phyloP scores from a whole-genome alignment of 2,329 filamentous ascomycete genomes.

The Dissoconium aciculare region DNA sequence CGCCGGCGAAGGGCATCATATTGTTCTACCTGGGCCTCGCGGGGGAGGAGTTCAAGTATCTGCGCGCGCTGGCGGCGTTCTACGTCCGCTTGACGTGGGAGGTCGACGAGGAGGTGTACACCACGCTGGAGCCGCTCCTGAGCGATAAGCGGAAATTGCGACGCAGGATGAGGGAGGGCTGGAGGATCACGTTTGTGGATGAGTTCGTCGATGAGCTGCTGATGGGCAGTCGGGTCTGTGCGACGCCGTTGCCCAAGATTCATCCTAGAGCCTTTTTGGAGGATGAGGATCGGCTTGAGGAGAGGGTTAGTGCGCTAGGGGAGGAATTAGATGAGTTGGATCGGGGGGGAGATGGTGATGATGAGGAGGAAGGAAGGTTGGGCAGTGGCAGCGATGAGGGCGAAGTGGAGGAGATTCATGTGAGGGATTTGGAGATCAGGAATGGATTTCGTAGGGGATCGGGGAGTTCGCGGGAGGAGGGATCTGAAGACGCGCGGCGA shows the following conservation, averaged over 20 bases:
- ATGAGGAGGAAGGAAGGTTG: slow-evolving; percentile 28
- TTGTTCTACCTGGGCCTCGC: slow-evolving; percentile 64
- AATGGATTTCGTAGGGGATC: slow-evolving; percentile 5
- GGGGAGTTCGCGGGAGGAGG: too few relatives aligned
- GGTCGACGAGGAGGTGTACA: slow-evolving; percentile 68
- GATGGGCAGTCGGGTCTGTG: slow-evolving; percentile 77
- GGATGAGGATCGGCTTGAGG: slow-evolving; percentile 76
- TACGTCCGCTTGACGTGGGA: slow-evolving; percentile 82
- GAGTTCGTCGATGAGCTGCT: slow-evolving; percentile 88
- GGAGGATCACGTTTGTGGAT: slow-evolving; percentile 66
- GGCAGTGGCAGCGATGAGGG: slow-evolving; percentile 13
- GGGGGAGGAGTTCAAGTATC: slow-evolving; percentile 59
- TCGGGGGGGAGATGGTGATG: too few relatives aligned
- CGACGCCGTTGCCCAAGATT: slow-evolving; percentile 84
- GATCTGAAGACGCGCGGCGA: slow-evolving; percentile 3
- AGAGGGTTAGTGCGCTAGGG: slow-evolving; percentile 67
- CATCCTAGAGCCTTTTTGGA: slow-evolving; percentile 68
- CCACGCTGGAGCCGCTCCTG: slow-evolving; percentile 65
- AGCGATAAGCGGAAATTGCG: slow-evolving; percentile 73
- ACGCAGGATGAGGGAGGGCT: slow-evolving; percentile 58
- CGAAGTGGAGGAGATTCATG: slow-evolving; percentile 12
- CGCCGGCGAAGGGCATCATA: slow-evolving; percentile 63
- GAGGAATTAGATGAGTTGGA: slow-evolving; percentile 58
- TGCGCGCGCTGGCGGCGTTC: slow-evolving; percentile 78
- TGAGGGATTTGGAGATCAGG: slow-evolving; percentile 12